These are phyloP conservation scores for Pseudozyma hubeiensis DNA, from an alignment of 1,284 basidiomycete species.

Conservation along the genomic window DNA sequence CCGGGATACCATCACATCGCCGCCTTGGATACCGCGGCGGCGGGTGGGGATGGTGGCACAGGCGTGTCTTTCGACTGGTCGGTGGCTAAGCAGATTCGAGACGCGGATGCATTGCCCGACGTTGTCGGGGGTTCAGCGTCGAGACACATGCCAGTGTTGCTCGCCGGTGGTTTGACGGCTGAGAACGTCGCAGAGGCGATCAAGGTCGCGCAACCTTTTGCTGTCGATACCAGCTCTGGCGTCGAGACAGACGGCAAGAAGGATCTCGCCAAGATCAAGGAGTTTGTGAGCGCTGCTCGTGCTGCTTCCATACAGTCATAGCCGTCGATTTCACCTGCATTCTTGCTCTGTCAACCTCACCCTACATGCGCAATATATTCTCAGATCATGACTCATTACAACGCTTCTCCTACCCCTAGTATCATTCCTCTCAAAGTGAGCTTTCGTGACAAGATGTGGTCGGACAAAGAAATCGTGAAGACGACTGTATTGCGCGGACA, in stretches of 20 bases:
- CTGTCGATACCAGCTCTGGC: constrained; percentile 64
- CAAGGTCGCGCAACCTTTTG: constrained; percentile 35
- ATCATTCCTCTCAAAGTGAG: too few species aligned
- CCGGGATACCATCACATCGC: constrained; percentile 64
- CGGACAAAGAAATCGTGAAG: background rate
- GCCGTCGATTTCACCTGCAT: background rate
- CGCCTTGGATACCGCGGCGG: constrained; percentile 59
- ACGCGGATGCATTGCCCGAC: constrained; percentile 32
- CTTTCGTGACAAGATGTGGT: too few species aligned
- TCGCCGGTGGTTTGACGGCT: constrained; percentile 63
- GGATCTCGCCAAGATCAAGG: constrained; percentile 55
- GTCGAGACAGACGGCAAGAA: constrained; percentile 64
- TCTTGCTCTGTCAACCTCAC: too few species aligned
- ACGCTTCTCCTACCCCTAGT: too few species aligned
- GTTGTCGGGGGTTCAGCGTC: constrained; percentile 29
- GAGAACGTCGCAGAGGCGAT: constrained; percentile 60
- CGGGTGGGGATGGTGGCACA: constrained; percentile 54
- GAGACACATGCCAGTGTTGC: constrained; percentile 48
- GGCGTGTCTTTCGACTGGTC: constrained; percentile 62
- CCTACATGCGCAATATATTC: too few species aligned
- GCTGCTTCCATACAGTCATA: background rate
- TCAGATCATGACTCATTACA: too few species aligned
- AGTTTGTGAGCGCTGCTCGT: constrained; percentile 40
- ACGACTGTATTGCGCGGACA: constrained; percentile 6
- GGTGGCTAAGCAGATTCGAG: constrained; percentile 40